Conservation (phyloP, 2,329 filamentous ascomycete genomes). For the Colletotrichum sp. region DNA sequence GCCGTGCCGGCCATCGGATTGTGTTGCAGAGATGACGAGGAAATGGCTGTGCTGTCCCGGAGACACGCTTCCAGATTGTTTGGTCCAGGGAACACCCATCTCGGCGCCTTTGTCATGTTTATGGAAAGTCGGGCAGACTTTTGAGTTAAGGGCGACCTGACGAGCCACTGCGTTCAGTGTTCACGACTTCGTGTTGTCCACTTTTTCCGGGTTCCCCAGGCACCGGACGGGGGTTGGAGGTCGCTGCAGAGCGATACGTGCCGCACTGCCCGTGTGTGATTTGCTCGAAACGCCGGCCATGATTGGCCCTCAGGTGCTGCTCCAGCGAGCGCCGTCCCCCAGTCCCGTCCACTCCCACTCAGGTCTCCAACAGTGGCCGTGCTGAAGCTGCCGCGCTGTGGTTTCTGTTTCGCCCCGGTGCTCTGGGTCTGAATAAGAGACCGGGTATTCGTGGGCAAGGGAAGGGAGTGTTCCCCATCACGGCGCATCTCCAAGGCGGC, state of each 20-base stretch:
- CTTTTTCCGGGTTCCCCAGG: slow-evolving; percentile 15
- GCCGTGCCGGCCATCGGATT: neutral
- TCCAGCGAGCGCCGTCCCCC: neutral
- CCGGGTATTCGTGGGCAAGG: neutral
- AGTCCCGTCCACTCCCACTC: neutral
- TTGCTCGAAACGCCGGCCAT: slow-evolving; percentile 1
- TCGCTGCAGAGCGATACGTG: neutral
- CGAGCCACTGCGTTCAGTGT: slow-evolving; percentile 5
- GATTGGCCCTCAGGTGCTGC: slow-evolving; percentile 6
- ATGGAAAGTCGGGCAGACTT: slow-evolving; percentile 3
- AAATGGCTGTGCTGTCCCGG: neutral
- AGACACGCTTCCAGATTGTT: slow-evolving; percentile 5
- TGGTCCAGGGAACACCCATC: slow-evolving; percentile 7
- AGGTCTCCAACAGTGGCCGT: neutral
- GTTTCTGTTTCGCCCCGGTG: neutral
- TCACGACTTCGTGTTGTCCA: slow-evolving; percentile 8
- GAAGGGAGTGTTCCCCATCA: neutral
- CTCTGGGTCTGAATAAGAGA: neutral
- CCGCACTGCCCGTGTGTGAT: neutral
- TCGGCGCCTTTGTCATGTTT: neutral
- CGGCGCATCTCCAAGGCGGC: neutral
- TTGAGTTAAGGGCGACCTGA: neutral
- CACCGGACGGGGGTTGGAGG: neutral
- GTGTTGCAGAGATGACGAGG: neutral
- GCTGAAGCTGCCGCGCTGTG: neutral